These are phyloP conservation scores for Artemisia tridentata DNA, from an alignment of 129 eudicot species.

Conservation along the genomic window DNA sequence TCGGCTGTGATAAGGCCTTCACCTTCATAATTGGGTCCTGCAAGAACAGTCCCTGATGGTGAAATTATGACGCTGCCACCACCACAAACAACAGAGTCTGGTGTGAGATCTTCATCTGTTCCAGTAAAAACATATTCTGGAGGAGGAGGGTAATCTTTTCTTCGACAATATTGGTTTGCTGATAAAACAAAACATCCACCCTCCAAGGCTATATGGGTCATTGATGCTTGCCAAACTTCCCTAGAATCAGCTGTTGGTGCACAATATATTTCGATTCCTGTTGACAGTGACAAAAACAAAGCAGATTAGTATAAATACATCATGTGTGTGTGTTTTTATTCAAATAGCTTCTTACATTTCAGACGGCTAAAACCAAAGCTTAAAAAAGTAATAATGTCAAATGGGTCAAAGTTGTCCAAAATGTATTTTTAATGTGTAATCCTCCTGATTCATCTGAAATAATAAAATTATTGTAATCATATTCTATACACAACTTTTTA, in stretches of 20 bases:
- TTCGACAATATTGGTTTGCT: constrained; percentile 83
- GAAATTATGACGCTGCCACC: constrained; percentile 96
- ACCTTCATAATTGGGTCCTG: constrained; percentile 96
- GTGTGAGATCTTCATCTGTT: constrained; percentile 70
- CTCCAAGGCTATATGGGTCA: constrained; percentile 97
- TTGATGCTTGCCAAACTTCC: constrained; percentile 96
- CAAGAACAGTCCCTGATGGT: constrained; percentile 81
- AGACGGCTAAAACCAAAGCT: no score
- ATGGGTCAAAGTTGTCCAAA: no score
- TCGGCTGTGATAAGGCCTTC: constrained; percentile 91
- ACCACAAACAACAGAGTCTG: constrained; percentile 91
- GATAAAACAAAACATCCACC: constrained; percentile 97
- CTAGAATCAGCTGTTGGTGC: constrained; percentile 99
- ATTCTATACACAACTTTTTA: no score
- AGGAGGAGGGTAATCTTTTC: constrained; percentile 96
- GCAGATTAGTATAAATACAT: background rate
- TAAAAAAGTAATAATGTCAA: no score
- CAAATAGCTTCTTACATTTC: no score
- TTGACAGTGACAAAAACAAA: constrained; percentile 9
- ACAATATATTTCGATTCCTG: constrained; percentile 96
- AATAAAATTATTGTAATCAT: no score
- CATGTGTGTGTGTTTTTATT: no score
- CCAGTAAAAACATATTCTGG: constrained; percentile 77
- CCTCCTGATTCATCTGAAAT: no score
- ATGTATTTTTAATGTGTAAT: no score